phyloP scores from a whole-genome alignment of 2,329 filamentous ascomycete genomes.

The Neofusicoccum cordaticola region DNA sequence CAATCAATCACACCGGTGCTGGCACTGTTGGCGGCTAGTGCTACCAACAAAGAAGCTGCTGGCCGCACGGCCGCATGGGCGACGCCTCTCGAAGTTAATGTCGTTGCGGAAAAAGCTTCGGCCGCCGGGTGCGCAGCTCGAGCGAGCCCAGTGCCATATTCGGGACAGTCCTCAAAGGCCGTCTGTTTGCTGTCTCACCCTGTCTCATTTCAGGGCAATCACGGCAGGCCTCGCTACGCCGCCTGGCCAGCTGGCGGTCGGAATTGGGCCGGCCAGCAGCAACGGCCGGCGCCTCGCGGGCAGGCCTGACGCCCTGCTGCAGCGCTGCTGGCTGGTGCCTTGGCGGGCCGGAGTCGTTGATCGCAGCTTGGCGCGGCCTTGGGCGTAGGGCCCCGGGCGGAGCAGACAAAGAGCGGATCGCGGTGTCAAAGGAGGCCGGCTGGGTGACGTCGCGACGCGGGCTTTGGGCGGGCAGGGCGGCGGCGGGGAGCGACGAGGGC shows the following conservation, averaged over 20 bases:
- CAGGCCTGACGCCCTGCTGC: not conserved
- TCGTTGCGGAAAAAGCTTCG: slow-evolving; percentile 6
- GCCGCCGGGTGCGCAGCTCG: slow-evolving; percentile 4
- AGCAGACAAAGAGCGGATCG: not conserved
- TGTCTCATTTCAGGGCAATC: slow-evolving; percentile 1
- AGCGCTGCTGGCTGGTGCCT: not conserved
- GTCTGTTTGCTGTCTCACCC: slow-evolving; percentile 9
- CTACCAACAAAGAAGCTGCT: slow-evolving; percentile 2
- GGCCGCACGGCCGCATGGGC: not conserved
- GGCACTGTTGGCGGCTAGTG: not conserved
- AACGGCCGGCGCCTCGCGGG: not conserved
- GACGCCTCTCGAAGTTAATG: slow-evolving; percentile 1
- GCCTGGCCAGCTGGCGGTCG: not conserved
- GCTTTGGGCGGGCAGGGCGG: not conserved
- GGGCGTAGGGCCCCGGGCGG: not conserved
- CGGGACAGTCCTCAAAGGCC: slow-evolving; percentile 9
- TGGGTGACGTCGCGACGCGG: slow-evolving; percentile 3
- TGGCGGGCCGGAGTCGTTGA: not conserved
- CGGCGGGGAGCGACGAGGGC: not conserved
- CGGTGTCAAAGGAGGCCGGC: not conserved
- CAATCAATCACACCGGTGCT: not conserved
- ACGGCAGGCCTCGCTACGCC: not conserved
- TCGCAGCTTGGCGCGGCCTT: slow-evolving; percentile 4
- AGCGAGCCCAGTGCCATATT: not conserved
- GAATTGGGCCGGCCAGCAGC: not conserved